Conservation (phyloP, 2,329 filamentous ascomycete genomes). For the Verticillium longisporum region DNA sequence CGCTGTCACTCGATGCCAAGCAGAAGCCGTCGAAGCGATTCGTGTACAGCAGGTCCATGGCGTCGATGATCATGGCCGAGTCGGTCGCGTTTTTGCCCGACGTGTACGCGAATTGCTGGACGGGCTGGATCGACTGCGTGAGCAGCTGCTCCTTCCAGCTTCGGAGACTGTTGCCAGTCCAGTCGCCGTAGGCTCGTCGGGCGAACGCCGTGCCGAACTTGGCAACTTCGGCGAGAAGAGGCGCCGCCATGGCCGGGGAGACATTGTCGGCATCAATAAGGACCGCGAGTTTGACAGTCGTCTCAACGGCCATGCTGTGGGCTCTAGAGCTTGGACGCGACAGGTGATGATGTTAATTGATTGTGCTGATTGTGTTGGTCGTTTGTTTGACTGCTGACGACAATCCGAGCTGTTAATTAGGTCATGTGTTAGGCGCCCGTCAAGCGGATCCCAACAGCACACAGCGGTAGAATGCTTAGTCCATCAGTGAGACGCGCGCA, state of each 20-base stretch:
- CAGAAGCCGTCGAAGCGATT: conserved; percentile 20
- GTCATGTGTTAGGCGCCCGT: no score
- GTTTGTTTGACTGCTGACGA: no score
- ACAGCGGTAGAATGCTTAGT: no score
- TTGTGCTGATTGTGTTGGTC: no score
- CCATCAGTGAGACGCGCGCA: no score
- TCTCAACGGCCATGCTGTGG: neutral
- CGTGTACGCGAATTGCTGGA: conserved; percentile 29
- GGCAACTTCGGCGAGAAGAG: conserved; percentile 21
- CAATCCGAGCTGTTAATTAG: no score
- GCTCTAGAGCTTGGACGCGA: neutral
- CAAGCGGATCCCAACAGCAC: no score
- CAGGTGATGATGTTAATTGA: no score
- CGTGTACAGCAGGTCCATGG: conserved; percentile 27
- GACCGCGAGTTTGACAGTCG: conserved; percentile 19
- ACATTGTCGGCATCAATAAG: conserved; percentile 27
- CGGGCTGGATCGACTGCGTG: conserved; percentile 18
- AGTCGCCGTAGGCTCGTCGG: conserved; percentile 26
- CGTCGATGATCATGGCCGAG: conserved; percentile 27
- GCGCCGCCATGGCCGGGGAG: conserved; percentile 9
- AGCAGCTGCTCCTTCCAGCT: conserved; percentile 24
- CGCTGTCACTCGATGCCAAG: conserved; percentile 21
- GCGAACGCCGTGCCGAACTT: conserved; percentile 24
- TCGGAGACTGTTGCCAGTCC: conserved; percentile 18
- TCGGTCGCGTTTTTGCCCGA: conserved; percentile 27